Evolutionary conservation across 2,329 filamentous ascomycete species (phyloP).

Genomic region (Neocucurbitaria cava): DNA sequence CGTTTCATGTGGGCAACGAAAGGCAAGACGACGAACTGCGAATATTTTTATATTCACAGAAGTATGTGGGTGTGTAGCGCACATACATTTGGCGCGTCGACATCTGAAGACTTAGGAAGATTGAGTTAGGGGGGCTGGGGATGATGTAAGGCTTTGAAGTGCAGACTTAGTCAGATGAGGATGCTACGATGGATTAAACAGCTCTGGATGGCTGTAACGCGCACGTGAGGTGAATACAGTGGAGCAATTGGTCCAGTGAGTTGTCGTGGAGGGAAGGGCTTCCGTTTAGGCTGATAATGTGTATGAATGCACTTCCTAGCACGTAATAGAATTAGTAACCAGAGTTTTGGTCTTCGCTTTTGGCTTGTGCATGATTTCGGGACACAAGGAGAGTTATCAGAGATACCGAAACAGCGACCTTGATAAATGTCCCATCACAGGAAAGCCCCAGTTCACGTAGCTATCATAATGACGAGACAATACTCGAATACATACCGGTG

Average conservation of each 20-base stretch:
- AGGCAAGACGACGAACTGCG: neutral
- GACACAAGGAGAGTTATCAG: too few species aligned
- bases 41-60: neutral
- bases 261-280: neutral
- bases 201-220: neutral
- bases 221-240: neutral
- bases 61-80: neutral
- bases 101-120: neutral
- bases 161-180: neutral
- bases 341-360: neutral
- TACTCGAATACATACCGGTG: too few species aligned
- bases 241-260: neutral
- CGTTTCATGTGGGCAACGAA: neutral
- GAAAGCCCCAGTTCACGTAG: too few species aligned
- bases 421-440: too few species aligned
- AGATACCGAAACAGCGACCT: too few species aligned
- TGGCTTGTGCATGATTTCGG: too few species aligned
- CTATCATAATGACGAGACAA: too few species aligned
- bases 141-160: neutral
- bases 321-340: neutral
- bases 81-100: neutral
- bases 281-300: neutral
- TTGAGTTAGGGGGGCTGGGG: neutral
- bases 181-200: neutral
- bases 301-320: neutral